Percentiles rank a stretch among this genome's conserved stretches.
phyloP scores from a whole-genome alignment of 2,329 filamentous ascomycete genomes.

The Raffaelea albimanens region DNA sequence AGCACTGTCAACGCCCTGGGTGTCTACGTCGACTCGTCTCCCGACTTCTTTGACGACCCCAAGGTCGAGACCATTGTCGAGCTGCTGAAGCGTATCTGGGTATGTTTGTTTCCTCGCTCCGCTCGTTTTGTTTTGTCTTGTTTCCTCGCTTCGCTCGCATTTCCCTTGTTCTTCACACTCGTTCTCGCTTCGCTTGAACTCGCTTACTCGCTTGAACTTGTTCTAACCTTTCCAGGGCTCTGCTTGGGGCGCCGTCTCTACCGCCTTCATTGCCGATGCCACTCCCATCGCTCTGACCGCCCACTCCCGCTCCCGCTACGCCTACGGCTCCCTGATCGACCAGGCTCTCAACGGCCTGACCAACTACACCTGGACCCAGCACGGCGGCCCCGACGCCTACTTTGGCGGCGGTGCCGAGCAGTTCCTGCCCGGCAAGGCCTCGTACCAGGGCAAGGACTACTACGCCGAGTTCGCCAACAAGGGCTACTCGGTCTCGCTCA shows the following conservation, averaged over 20 bases:
- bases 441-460: constrained; percentile 65
- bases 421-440: constrained; percentile 56
- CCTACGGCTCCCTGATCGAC: constrained; percentile 66
- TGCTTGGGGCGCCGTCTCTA: constrained; percentile 60
- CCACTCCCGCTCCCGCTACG: constrained; percentile 60
- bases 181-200: constrained; percentile 8
- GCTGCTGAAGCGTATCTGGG: constrained; percentile 61
- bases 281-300: constrained; percentile 67
- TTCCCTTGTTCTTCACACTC: too few species aligned
- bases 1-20: constrained; percentile 73
- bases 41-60: constrained; percentile 67
- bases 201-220: background rate
- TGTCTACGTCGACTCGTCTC: constrained; percentile 69
- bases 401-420: constrained; percentile 78
- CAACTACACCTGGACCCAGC: constrained; percentile 75
- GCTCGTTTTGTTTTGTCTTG: too few species aligned
- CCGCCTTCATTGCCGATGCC: constrained; percentile 73
- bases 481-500: constrained; percentile 62
- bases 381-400: constrained; percentile 67
- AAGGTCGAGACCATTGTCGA: constrained; percentile 80
- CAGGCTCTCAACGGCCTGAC: constrained; percentile 65
- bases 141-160: too few species aligned
- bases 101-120: constrained; percentile 28
- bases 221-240: constrained; percentile 28
- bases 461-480: constrained; percentile 66